phyloP scores from a whole-genome alignment of 169 alveolate genomes.

The Amoebophrya sp. region DNA sequence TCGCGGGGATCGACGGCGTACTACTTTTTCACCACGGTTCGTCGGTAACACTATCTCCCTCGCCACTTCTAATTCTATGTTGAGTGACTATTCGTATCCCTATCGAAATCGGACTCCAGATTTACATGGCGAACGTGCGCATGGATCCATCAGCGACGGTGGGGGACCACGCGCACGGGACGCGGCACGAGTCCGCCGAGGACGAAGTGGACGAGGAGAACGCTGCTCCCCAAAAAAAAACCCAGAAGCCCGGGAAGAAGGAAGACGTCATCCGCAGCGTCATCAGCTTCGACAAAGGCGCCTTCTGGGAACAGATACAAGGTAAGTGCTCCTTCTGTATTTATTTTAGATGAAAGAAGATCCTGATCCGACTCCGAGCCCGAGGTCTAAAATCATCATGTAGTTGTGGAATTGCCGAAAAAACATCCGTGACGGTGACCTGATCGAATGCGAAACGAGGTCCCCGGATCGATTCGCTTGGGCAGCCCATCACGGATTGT shows the following conservation, averaged over 20 bases:
- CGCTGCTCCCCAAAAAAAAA: constrained; percentile 41
- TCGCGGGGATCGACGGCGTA: not conserved
- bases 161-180: not conserved
- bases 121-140: not conserved
- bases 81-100: too few species aligned
- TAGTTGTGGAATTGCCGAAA: too few species aligned
- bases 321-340: constrained; percentile 18
- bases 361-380: too few species aligned
- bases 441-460: too few species aligned
- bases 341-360: constrained; percentile 24
- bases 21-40: too few species aligned
- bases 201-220: constrained; percentile 24
- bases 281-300: constrained; percentile 88
- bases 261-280: constrained; percentile 61
- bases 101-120: too few species aligned
- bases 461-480: constrained; percentile 75
- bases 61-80: too few species aligned
- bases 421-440: too few species aligned
- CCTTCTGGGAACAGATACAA: constrained; percentile 73
- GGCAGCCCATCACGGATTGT: constrained; percentile 32
- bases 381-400: too few species aligned
- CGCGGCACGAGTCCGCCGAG: not conserved
- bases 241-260: constrained; percentile 41
- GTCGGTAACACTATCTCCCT: too few species aligned
- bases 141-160: not conserved